A percentile compares a stretch with the other conserved stretches of the same genome.
Evolutionary conservation across 148 eudicot genomes (phyloP).

Genomic region (Limonium bicolor): DNA sequence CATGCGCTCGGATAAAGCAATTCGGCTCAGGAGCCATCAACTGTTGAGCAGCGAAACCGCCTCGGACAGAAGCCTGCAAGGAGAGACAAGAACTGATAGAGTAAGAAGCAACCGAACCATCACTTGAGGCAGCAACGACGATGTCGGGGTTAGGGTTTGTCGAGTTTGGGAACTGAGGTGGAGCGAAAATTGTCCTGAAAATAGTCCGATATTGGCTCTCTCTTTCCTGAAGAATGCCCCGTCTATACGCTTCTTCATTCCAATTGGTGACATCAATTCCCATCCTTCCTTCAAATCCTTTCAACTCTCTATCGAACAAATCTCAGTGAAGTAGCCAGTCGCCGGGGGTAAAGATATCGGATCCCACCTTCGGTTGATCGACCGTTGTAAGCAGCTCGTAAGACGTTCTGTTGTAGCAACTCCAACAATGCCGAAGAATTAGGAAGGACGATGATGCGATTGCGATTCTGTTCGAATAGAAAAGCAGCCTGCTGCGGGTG

Average conservation of each 20-base stretch:
- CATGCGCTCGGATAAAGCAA: conserved; percentile 58
- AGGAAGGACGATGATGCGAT: no score
- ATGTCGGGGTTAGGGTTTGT: conserved; percentile 39
- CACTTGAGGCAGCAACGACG: conserved; percentile 77
- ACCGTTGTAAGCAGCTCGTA: no score
- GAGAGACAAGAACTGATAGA: conserved; percentile 57
- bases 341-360: no score
- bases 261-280: conserved; percentile 50
- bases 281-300: conserved; percentile 10
- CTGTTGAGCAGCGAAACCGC: conserved; percentile 10
- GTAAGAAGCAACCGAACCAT: conserved; percentile 69
- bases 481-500: no score
- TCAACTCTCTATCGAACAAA: no score
- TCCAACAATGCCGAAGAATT: no score
- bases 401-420: no score
- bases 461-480: no score
- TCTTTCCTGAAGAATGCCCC: conserved; percentile 40
- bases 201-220: conserved; percentile 47
- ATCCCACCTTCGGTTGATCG: no score
- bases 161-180: conserved; percentile 25
- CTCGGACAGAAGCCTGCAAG: no score
- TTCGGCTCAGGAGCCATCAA: conserved; percentile 46
- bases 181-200: conserved; percentile 66
- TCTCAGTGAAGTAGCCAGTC: no score
- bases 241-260: conserved; percentile 69